Base-by-base conservation (phyloP, 108 stramenopile species). In the Cyclotella atomus region DNA sequence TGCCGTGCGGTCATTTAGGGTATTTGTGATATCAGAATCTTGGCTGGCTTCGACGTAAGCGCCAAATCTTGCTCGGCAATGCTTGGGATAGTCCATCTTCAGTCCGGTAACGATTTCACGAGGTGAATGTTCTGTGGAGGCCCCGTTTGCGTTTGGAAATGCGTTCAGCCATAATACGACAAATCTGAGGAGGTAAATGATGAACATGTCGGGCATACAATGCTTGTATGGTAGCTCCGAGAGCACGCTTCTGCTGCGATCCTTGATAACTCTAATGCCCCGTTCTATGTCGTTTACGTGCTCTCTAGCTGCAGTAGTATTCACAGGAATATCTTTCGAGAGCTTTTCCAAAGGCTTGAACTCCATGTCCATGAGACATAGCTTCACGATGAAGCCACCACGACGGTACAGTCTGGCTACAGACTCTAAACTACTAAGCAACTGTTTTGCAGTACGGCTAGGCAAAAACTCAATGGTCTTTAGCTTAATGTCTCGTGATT, bases 11-110 rank as follows among this genome's bases (percentile, higher is more conserved):
- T 55, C 15, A 2, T 50, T 44, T 12, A 59, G 67, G 17, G 46
- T 45, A 25, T 85, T 85, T 0, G 71, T 62, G 0, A 49, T 54
- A 0, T n/a, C 0, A 0, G 64, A 25, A 3, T 82, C 72, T 7
- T 78, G 59, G 19, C 68, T 62, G 7, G 43, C 81, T 12, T 82
- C 64, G 8, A 65, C 70, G 28, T 77, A 82, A 0, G 76, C 65
- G 0, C 81, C 81, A 30, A 85, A 68, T 0, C 3, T 23, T 23
- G 14, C 34, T 23, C 35, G 49, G 41, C 81, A 81, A 43, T 85
- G 59, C 14, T 55, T 50, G 0, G 17, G 15, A 47, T 56, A 84
- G 46, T 72, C 70, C 0, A 77, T 7, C 25, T 68, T 46, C 2
- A 44, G 36, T 0, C 32, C 35, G 25, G 57, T 34, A 1, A 81